phyloP scores from a whole-genome alignment of 2,329 filamentous ascomycete species.

The Atkinsonella texensis region DNA sequence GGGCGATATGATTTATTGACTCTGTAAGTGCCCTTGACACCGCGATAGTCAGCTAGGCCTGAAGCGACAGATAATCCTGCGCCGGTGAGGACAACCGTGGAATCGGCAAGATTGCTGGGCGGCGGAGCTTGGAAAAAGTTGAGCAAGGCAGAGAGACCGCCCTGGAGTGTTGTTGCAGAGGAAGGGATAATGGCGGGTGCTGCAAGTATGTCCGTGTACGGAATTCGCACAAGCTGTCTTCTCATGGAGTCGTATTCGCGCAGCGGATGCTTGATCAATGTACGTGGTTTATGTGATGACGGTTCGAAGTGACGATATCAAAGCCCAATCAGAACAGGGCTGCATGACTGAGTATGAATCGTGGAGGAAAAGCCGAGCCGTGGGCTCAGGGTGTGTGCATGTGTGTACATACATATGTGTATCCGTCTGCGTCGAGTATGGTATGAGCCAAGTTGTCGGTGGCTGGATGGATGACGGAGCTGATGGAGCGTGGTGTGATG shows the following conservation, averaged over 20 bases:
- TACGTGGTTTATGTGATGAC: not conserved
- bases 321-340: not conserved
- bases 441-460: no score
- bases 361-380: no score
- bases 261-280: not conserved
- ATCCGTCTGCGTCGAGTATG: no score
- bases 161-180: constrained; percentile 55
- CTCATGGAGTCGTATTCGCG: constrained; percentile 34
- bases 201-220: constrained; percentile 75
- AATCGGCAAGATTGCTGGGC: constrained; percentile 32
- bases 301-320: not conserved
- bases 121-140: constrained; percentile 60
- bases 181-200: constrained; percentile 62
- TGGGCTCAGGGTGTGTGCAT: no score
- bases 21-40: constrained; percentile 80
- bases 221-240: constrained; percentile 72
- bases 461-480: no score
- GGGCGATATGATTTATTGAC: constrained; percentile 83
- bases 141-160: constrained; percentile 65
- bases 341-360: no score
- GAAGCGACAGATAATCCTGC: constrained; percentile 91
- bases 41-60: constrained; percentile 85
- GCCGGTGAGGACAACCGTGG: constrained; percentile 51
- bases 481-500: no score
- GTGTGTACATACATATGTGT: no score